Base-by-base conservation (phyloP, 495 filamentous ascomycete species). In the Penicillium nucicola region DNA sequence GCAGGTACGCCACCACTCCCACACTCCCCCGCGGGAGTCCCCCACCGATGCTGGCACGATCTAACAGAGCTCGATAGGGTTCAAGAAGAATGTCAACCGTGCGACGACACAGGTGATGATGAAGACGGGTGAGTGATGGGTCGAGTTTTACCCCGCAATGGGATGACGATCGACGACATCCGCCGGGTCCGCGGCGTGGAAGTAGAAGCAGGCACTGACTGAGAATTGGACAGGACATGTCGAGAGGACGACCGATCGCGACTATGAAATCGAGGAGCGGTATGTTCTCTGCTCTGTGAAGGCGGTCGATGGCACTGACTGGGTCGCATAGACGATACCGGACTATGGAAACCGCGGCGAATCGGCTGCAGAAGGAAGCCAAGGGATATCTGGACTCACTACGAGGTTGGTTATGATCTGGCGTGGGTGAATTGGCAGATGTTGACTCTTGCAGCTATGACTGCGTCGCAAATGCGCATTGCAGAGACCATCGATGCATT, bases 61-160 rank as follows among this genome's bases (percentile, higher is more conserved):
- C 35, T 55, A 20, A 45, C 15, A 7, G 33, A 19, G 22, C 28
- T 33, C 14, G 48, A 37, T 60, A 95, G 93, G 93, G 45, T 97
- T 98, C 75, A 97, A 97, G 81, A 97, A 97, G 69, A 95, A 92
- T 81, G 90, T 96, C 77, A 93, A 93, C 77, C 89, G 93, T 70
- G 92, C 93, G 52, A 96, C 92, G 70, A 97, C 95, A 68, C 92
- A 96, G 85, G 92, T 97, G 47, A 97, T 98, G 91, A 97, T 98
- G 93, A 98, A 97, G 79, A 92, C 93, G 15, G 89, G 86, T 89
- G 64, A 55, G 76, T 62, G 25, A 28, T 9, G 15, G 42, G 35
- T 20, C 31, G 42, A 57, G 31, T 44, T 39, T 38, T 57, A 57
- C 58, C 57, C 62, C 61, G 43, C 57, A 58, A 55, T 49, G 33